Base-by-base conservation (phyloP, 257 asterid species). In the Orobanche coerulescens region DNA sequence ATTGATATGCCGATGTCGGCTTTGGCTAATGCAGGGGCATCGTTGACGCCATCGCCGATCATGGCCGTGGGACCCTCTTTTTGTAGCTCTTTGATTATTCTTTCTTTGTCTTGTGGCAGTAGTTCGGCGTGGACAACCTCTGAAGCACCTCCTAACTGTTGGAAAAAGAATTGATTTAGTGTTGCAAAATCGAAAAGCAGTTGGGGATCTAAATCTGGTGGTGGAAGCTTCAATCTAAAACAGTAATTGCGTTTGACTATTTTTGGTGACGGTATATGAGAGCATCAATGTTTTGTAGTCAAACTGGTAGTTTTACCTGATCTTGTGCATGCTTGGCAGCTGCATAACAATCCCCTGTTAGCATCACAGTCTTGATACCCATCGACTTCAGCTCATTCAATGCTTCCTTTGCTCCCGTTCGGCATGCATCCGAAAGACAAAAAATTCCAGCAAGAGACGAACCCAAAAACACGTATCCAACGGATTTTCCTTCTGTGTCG, bases 331-430 rank as follows among this genome's bases (percentile, higher is more conserved):
- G 78, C 39, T 71, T 73, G 11, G 96, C 94, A 19, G 96, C 89
- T 19, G 75, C 80, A 20, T 50, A 47, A 39, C 76, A 74, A 69
- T 88, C 96, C 30, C 96, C 96, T 0, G 96, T 88, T 23, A 88
- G 84, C 94, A 88, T 76, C 25, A 73, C 83, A 4, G 83, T 76
- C 67, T 74, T 83, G 66, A 85, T 81, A 24, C 90, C 86, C 72
- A 76, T 68, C 31, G 73, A 69, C 52, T 79, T 83, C 49, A 88
- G 69, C 37, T 85, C 86, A 36, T 56, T 25, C 16, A 88, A 57
- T 6, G 96, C 94, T 67, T 88, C 94, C 22, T 75, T 83, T 49
- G 84, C 87, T 26, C 94, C 96, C 0, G 89, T 85, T 63, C 96
- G 75, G 56, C 96, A 85, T 9, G 67, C 57, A 71, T 88, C 96